These are phyloP conservation scores for Flaveria ramosissima DNA, from an alignment of 129 eudicot species.

Conservation along the genomic window DNA sequence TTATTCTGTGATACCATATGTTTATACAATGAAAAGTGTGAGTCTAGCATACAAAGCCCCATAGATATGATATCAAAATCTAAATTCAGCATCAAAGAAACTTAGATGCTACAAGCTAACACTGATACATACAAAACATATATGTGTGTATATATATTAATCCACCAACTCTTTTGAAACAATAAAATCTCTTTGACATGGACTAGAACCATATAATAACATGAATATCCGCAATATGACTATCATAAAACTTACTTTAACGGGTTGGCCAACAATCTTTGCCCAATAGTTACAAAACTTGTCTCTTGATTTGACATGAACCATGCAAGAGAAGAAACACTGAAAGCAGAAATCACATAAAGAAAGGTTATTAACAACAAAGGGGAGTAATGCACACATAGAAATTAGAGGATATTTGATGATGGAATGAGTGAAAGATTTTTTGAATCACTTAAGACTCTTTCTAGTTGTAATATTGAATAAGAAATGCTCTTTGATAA, in stretches of 20 bases:
- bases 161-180: no score
- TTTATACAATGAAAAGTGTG: not conserved
- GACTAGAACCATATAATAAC: not conserved
- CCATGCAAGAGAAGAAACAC: constrained; percentile 98
- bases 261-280: constrained; percentile 87
- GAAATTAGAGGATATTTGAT: not conserved
- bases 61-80: not conserved
- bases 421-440: not conserved
- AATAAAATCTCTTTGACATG: no score
- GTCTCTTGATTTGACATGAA: constrained; percentile 95
- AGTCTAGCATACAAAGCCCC: constrained; percentile 5
- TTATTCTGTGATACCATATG: not conserved
- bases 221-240: not conserved
- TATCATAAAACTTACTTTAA: constrained; percentile 60
- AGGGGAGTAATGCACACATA: not conserved
- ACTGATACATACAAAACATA: not conserved
- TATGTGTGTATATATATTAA: no score
- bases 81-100: not conserved
- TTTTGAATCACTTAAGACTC: not conserved
- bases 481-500: not conserved
- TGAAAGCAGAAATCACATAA: constrained; percentile 34
- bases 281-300: constrained; percentile 95
- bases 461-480: constrained; percentile 3
- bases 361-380: constrained; percentile 8
- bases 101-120: constrained; percentile 13